Evolutionary conservation across 2,329 filamentous ascomycete species (phyloP).

Genomic region (Ceratocystis variospora): DNA sequence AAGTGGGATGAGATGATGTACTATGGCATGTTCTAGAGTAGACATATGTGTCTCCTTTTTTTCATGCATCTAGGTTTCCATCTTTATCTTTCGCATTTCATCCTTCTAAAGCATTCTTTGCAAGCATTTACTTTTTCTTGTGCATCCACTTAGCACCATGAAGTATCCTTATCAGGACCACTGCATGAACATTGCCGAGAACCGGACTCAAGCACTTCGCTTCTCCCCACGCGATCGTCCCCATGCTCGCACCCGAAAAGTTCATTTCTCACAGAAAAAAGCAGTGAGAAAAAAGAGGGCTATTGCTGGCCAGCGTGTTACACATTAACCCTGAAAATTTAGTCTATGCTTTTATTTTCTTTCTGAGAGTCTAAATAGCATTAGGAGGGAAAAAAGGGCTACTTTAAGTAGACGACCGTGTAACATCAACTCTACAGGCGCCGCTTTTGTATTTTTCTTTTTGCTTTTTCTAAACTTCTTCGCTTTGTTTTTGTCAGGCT

Average conservation of each 20-base stretch:
- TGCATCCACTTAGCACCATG: background rate
- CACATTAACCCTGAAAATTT: background rate
- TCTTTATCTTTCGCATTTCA: background rate
- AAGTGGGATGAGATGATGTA: constrained; percentile 38
- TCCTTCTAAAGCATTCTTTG: background rate
- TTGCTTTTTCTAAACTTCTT: background rate
- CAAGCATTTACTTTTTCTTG: background rate
- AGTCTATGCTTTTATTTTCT: background rate
- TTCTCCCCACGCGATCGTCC: background rate
- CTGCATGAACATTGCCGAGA: background rate
- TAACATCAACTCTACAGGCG: background rate
- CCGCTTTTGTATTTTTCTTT: background rate
- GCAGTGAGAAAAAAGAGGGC: background rate
- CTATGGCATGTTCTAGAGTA: background rate
- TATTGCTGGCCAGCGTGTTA: background rate
- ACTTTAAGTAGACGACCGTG: constrained; percentile 2
- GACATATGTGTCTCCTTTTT: background rate
- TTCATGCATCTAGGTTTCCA: background rate
- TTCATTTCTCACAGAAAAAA: background rate
- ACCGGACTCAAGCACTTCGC: background rate
- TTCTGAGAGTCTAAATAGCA: background rate
- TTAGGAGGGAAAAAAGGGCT: background rate
- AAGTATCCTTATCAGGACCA: constrained; percentile 1
- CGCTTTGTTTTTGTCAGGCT: background rate
- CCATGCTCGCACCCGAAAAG: too few species aligned